Evolutionary conservation across 257 asterid genomes (phyloP).

Genomic region (Verbena officinalis): DNA sequence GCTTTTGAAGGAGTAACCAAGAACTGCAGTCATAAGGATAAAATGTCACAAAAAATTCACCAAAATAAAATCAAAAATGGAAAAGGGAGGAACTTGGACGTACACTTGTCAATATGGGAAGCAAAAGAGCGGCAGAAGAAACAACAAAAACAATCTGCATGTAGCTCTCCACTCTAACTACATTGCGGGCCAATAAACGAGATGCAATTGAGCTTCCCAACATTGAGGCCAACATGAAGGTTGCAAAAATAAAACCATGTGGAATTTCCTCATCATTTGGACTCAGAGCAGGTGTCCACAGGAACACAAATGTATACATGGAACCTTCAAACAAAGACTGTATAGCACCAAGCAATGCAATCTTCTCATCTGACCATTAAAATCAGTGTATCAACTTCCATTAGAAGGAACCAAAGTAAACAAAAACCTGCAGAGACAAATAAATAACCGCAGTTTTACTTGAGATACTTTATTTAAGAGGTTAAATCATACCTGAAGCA

Average conservation of each 20-base stretch:
- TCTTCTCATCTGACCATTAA: conserved; percentile 80
- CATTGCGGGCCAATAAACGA: conserved; percentile 78
- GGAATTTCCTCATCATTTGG: conserved; percentile 92
- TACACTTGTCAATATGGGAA: conserved; percentile 78
- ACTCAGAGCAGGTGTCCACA: conserved; percentile 97
- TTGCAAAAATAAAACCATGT: conserved; percentile 93
- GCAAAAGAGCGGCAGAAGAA: conserved; percentile 80
- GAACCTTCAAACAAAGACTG: conserved; percentile 97
- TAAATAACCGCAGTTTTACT: conserved; percentile 7
- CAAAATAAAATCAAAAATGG: conserved; percentile 11
- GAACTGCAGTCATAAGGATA: conserved; percentile 48
- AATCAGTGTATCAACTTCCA: conserved; percentile 26
- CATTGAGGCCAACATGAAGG: conserved; percentile 95
- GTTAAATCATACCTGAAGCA: conserved; percentile 71
- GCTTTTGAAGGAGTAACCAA: conserved; percentile 64
- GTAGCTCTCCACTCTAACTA: conserved; percentile 80
- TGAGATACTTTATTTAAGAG: not conserved
- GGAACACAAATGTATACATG: conserved; percentile 93
- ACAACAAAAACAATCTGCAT: conserved; percentile 84
- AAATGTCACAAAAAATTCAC: conserved; percentile 31
- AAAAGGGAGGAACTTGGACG: conserved; percentile 18
- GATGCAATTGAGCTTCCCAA: conserved; percentile 93
- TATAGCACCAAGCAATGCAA: conserved; percentile 92
- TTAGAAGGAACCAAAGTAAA: not conserved
- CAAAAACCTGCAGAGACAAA: not conserved